A percentile compares a stretch with the other conserved stretches of the same genome.
phyloP scores from a whole-genome alignment of 2,329 filamentous ascomycete genomes.

The Hypomyces perniciosus region DNA sequence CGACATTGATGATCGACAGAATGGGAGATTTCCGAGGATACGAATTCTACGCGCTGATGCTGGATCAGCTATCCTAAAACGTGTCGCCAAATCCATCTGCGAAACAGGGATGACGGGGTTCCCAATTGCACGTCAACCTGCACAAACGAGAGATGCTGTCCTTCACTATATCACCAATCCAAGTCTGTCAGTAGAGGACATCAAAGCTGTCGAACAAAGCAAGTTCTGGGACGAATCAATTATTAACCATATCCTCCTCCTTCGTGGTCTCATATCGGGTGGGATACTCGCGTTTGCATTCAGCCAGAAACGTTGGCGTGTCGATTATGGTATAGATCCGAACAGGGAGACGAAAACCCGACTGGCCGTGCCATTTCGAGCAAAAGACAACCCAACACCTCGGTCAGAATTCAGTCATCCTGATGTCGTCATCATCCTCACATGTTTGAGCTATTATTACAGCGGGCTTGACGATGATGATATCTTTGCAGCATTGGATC shows the following conservation, averaged over 20 bases:
- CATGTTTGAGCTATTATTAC: constrained; percentile 51
- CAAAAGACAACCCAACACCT: constrained; percentile 51
- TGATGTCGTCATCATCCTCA: constrained; percentile 51
- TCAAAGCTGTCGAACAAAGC: constrained; percentile 30
- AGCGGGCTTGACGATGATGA: constrained; percentile 47
- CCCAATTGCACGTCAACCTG: constrained; percentile 33
- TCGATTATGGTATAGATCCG: constrained; percentile 55
- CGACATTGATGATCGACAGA: constrained; percentile 30
- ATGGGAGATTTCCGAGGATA: constrained; percentile 40
- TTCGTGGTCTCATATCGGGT: constrained; percentile 50
- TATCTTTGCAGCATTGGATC: constrained; percentile 39
- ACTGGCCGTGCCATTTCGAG: constrained; percentile 53
- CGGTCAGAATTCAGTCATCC: constrained; percentile 58
- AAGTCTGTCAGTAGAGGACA: constrained; percentile 22
- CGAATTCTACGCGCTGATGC: constrained; percentile 38
- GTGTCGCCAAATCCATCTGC: constrained; percentile 37
- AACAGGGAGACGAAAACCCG: constrained; percentile 34
- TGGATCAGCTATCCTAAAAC: constrained; percentile 22
- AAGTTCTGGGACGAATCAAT: constrained; percentile 31
- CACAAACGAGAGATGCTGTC: constrained; percentile 26
- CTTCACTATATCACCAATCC: constrained; percentile 38
- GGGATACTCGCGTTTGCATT: constrained; percentile 50
- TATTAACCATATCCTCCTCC: constrained; percentile 36
- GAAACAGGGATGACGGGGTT: constrained; percentile 35
- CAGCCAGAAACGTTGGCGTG: constrained; percentile 54